Evolutionary conservation across 2,329 filamentous ascomycete genomes (phyloP).

Genomic region (Fusarium clavum): DNA sequence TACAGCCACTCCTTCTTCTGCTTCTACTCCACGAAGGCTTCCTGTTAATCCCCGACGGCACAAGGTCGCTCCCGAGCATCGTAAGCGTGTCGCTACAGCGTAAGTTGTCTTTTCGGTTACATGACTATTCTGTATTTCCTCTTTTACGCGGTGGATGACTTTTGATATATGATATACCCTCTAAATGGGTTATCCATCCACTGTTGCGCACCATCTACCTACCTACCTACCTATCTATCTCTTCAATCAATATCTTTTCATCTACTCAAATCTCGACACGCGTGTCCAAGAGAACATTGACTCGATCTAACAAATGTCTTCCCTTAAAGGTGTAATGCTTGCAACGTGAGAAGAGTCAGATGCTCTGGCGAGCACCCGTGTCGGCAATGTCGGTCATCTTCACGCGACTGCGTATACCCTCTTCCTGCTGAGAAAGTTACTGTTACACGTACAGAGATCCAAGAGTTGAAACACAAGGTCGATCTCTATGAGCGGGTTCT

Average conservation of each 20-base stretch:
- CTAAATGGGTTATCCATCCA: not conserved
- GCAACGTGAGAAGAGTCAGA: constrained; percentile 64
- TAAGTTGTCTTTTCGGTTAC: constrained; percentile 50
- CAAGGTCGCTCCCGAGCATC: constrained; percentile 59
- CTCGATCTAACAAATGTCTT: constrained; percentile 25
- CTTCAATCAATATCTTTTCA: not conserved
- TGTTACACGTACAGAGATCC: constrained; percentile 56
- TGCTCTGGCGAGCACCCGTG: constrained; percentile 64
- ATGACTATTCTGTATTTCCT: not conserved
- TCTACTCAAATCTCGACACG: not conserved
- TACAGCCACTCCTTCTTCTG: not conserved
- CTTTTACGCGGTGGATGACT: not conserved
- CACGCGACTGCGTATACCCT: constrained; percentile 62
- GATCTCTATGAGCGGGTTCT: constrained; percentile 56
- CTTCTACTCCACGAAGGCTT: constrained; percentile 52
- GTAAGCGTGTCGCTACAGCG: constrained; percentile 63
- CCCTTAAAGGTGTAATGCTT: constrained; percentile 61
- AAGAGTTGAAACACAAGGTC: constrained; percentile 55
- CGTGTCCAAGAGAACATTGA: not conserved
- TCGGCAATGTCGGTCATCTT: constrained; percentile 56
- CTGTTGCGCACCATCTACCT: constrained; percentile 4
- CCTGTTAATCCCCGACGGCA: constrained; percentile 63
- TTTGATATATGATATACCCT: not conserved
- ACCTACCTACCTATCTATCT: not conserved
- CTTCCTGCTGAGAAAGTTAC: constrained; percentile 57